Evolutionary conservation across 495 filamentous ascomycete species (phyloP), one percentile per base, ranked within the genome.

Genomic region (Achaetomiella virescens): DNA sequence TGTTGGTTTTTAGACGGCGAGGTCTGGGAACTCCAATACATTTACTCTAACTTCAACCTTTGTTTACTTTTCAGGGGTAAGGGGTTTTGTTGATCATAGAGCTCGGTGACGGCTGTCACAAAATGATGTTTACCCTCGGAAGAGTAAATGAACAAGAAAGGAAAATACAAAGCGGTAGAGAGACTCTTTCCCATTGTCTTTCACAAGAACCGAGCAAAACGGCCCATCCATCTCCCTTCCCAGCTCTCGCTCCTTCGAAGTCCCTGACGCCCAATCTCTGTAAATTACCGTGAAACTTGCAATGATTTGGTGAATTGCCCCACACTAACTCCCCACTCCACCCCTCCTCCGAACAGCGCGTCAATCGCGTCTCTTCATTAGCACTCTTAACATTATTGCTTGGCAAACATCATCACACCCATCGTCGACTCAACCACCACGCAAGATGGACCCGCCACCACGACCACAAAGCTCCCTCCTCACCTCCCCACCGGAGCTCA

Each of bases 401-500:
- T 17, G 11, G 10, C 9, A 7, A 10, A 40, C 47, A 37, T n/a
- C 22, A 15, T n/a, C 9, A 11, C 21, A 18, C 20, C 18, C 48
- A 41, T 40, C 10, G 6, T 14, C 48, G 5, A 7, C 36, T 48
- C 29, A 33, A 31, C 15, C 9, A 41, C 20, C 21, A 18, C 24
- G 51, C n/a, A 60, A 52, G 54, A 73, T 73, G 70, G 70, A 73
- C 10, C 59, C 27, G 48, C 24, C 48, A 55, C 44, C 47, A 59
- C 52, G 47, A 11, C 44, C 53, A 9, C 54, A 57, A 40, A 57
- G 54, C 54, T 35, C 36, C 60, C 61, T 52, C 40, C 69, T 59
- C 53, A 70, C 49, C 60, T 68, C 72, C 25, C 68, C 68, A n/a
- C 75, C 75, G 11, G 78, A 81, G 55, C 81, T 89, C 54, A 80